phyloP scores from a whole-genome alignment of 2,329 filamentous ascomycete species.

The Aureobasidium sp. region DNA sequence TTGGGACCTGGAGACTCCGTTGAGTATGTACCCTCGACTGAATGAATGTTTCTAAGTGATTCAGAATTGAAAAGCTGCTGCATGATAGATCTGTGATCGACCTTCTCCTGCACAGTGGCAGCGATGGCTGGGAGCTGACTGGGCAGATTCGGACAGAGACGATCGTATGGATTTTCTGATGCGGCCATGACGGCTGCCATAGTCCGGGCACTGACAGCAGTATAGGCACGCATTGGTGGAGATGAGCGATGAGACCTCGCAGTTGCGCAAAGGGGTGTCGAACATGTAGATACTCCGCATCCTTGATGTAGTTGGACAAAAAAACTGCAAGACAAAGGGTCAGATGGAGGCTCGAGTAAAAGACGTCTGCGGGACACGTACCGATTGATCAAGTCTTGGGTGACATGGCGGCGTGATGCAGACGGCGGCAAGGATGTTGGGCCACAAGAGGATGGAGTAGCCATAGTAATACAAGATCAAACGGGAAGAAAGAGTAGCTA shows the following conservation, averaged over 20 bases:
- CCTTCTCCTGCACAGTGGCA: slow-evolving; percentile 8
- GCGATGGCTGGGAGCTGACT: slow-evolving; percentile 8
- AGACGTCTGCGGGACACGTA: neutral
- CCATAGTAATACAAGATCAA: slow-evolving; percentile 2
- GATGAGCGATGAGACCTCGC: slow-evolving; percentile 60
- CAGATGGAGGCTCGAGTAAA: neutral
- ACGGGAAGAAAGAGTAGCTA: neutral
- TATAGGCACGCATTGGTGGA: slow-evolving; percentile 68
- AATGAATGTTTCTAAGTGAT: neutral
- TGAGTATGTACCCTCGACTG: neutral
- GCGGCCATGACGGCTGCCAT: slow-evolving; percentile 71
- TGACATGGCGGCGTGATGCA: neutral
- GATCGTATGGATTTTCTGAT: slow-evolving; percentile 63
- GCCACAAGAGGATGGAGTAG: neutral
- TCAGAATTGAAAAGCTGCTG: slow-evolving; percentile 44
- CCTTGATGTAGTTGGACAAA: slow-evolving; percentile 71
- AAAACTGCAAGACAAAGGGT: slow-evolving; percentile 47
- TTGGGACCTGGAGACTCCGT: too few relatives aligned
- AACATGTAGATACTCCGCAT: slow-evolving; percentile 61
- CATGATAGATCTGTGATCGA: slow-evolving; percentile 53
- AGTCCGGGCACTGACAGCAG: slow-evolving; percentile 68
- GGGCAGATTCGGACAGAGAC: slow-evolving; percentile 51
- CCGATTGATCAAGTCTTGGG: slow-evolving; percentile 9
- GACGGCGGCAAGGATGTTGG: neutral
- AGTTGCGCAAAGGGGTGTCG: slow-evolving; percentile 69